Percentiles rank a stretch among this genome's conserved stretches.
phyloP scores from a whole-genome alignment of 2,329 filamentous ascomycete species.

The Aspergillus aculeatinus region DNA sequence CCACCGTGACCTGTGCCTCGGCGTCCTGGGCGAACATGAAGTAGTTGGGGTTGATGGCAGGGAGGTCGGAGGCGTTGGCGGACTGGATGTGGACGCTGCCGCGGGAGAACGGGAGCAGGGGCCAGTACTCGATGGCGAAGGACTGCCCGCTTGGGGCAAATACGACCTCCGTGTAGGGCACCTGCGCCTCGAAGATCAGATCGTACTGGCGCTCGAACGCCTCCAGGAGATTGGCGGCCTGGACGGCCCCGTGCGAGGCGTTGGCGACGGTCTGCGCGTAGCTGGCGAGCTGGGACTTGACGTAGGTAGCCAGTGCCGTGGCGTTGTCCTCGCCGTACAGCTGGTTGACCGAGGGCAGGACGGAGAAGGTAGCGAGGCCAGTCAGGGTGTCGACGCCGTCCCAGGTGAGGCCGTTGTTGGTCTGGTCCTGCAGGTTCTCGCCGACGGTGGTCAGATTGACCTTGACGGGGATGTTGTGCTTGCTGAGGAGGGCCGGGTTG shows the following conservation, averaged over 20 bases:
- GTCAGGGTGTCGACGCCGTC: background rate
- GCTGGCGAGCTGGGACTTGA: constrained; percentile 13
- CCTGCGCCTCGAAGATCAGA: constrained; percentile 25
- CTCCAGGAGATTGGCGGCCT: constrained; percentile 23
- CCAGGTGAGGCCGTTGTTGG: constrained; percentile 8
- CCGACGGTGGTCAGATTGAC: constrained; percentile 45
- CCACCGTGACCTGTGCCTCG: constrained; percentile 8
- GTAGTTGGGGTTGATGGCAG: constrained; percentile 33
- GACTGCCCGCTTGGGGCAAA: constrained; percentile 18
- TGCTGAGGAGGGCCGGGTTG: constrained; percentile 30
- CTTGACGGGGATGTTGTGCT: constrained; percentile 27
- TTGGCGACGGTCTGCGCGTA: constrained; percentile 25
- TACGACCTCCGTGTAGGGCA: constrained; percentile 31
- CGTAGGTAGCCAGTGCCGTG: constrained; percentile 1
- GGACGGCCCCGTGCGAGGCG: constrained; percentile 22
- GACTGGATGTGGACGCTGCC: constrained; percentile 30
- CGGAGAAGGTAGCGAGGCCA: constrained; percentile 1
- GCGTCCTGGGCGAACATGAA: constrained; percentile 28
- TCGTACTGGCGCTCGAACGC: constrained; percentile 30
- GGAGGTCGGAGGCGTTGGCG: constrained; percentile 21
- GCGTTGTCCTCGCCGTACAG: constrained; percentile 9
- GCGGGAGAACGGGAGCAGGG: constrained; percentile 32
- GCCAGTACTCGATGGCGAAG: constrained; percentile 26
- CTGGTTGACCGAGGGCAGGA: constrained; percentile 11
- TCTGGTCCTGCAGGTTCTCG: constrained; percentile 35